Evolutionary conservation across 2,329 filamentous ascomycete genomes (phyloP), one percentile per base, ranked within the genome.

Genomic region (Tolypocladium tundrense): DNA sequence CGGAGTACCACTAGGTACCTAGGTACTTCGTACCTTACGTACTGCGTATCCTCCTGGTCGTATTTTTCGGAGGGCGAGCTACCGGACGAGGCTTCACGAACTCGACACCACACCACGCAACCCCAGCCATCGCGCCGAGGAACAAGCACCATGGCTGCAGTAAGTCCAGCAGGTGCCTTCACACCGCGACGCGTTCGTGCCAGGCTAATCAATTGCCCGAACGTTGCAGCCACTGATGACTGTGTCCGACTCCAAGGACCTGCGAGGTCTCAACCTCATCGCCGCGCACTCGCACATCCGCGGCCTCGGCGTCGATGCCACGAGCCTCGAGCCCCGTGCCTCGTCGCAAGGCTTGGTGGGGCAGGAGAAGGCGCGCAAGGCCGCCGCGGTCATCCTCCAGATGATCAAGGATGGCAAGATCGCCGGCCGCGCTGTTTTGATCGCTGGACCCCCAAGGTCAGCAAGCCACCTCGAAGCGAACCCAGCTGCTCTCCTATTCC

Each of bases 401-500:
- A 99, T 99, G 94, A 95, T 96, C 67, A 97, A 96, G 77, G 91
- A 97, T 70, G 93, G 93, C 69, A 97, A 97, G 80, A 97, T 99
- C 76, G 94, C 94, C 59, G 94, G 94, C 56, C 86, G 93, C 68
- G 94, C 94, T 40, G 90, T 97, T 39, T 79, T 99, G 66, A 96
- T 99, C 68, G 93, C 94, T 54, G 94, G 94, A 0, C 94, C 94
- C 60, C 94, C 94, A 4, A 93, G 85, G 85, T 86, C 75, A 60
- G 72, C 59, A 39, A 33, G 24, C 24, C 24, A 27, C 21, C 35
- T 5, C n/a, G 8, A 16, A 24, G 33, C 33, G 37, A 33, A 5
- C 11, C 51, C 35, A 13, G 1, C 33, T 24, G 35, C 9, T 54
- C 27, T 42, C 54, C 54, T 11, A 35, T 31, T 40, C 48, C 51